A percentile compares a stretch with the other conserved stretches of the same genome.
phyloP scores from a whole-genome alignment of 257 asterid species.

The Solanum clarkiae region DNA sequence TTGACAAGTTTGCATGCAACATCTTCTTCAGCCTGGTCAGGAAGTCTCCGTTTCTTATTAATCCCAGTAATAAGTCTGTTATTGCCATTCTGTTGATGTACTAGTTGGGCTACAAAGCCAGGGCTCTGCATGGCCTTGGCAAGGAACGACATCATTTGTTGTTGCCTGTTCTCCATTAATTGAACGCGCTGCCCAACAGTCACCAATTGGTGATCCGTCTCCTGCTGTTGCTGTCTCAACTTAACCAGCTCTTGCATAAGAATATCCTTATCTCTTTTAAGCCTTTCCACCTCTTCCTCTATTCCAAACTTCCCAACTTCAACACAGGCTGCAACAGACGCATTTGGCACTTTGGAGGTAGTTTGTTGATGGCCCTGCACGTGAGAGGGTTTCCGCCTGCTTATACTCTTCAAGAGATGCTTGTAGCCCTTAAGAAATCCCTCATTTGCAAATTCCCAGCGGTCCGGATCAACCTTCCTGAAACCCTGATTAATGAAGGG shows the following conservation, averaged over 20 bases:
- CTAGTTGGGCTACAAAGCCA: constrained; percentile 60
- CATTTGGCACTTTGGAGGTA: constrained; percentile 18
- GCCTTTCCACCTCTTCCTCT: constrained; percentile 63
- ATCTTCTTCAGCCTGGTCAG: constrained; percentile 45
- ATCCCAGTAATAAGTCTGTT: constrained; percentile 42
- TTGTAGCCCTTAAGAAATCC: constrained; percentile 52
- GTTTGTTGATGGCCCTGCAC: constrained; percentile 28
- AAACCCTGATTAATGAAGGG: constrained; percentile 39
- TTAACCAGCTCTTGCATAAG: constrained; percentile 83
- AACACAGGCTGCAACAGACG: constrained; percentile 42
- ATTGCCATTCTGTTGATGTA: constrained; percentile 44
- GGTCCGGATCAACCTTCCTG: constrained; percentile 61
- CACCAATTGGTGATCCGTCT: constrained; percentile 54
- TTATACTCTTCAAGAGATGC: constrained; percentile 49
- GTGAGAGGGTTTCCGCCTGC: constrained; percentile 48
- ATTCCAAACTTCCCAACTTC: constrained; percentile 60
- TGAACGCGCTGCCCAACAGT: constrained; percentile 70
- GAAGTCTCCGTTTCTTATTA: constrained; percentile 68
- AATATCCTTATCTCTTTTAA: constrained; percentile 62
- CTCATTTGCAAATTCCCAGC: constrained; percentile 56
- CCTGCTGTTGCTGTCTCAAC: constrained; percentile 70
- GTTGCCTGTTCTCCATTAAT: constrained; percentile 65
- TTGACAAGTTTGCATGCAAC: constrained; percentile 16
- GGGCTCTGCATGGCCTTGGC: constrained; percentile 86
- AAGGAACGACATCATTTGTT: constrained; percentile 81